Evolutionary conservation across 179 eudicot species (phyloP).

Genomic region (Heliamphora pulchella): DNA sequence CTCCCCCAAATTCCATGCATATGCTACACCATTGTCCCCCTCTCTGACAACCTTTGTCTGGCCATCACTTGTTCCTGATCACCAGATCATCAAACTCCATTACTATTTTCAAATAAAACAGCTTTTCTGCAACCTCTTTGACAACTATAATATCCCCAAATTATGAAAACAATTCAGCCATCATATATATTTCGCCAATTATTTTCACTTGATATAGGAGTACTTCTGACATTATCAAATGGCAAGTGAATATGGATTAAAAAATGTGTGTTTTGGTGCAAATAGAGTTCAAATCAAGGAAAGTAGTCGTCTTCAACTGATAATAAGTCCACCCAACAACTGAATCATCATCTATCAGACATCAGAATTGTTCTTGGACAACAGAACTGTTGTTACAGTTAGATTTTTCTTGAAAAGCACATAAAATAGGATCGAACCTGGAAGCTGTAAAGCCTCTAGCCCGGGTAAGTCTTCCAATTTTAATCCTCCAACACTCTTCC

Average conservation of each 20-base stretch:
- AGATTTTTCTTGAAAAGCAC: not conserved
- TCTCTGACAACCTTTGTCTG: constrained; percentile 90
- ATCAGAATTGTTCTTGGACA: not conserved
- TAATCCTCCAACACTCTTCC: constrained; percentile 91
- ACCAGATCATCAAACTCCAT: constrained; percentile 14
- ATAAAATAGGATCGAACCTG: constrained; percentile 45
- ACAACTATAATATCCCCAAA: not conserved
- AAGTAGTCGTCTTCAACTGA: constrained; percentile 6
- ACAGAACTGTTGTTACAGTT: not conserved
- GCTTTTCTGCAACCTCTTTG: constrained; percentile 3
- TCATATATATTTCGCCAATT: not conserved
- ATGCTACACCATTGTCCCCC: constrained; percentile 98
- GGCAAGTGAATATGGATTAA: not conserved
- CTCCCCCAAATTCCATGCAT: constrained; percentile 83
- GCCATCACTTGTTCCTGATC: constrained; percentile 83
- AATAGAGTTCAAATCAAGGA: constrained; percentile 6
- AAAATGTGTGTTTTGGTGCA: not conserved
- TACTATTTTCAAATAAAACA: not conserved
- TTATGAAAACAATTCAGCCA: not conserved
- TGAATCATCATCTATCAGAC: constrained; percentile 1
- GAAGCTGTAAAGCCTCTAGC: constrained; percentile 71
- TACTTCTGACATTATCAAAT: not conserved
- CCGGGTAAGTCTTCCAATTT: constrained; percentile 94
- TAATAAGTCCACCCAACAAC: not conserved
- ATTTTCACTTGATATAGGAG: not conserved